These are phyloP conservation scores for Nyctanthes arbortristis DNA, from an alignment of 257 asterid genomes.

Conservation along the genomic window DNA sequence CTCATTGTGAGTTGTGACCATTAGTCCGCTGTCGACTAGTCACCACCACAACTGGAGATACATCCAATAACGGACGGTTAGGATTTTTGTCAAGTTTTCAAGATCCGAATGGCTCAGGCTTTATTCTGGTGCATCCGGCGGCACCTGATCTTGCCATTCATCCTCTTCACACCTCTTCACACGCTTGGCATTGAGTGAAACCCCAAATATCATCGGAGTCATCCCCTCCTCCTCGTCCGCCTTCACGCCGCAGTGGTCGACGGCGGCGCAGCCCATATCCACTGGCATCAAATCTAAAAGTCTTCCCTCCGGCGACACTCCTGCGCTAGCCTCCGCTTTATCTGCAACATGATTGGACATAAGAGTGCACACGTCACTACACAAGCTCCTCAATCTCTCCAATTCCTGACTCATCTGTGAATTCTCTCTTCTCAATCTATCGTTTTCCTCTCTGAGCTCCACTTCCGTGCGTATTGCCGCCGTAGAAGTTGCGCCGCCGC, in stretches of 20 bases:
- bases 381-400: slow-evolving; percentile 47
- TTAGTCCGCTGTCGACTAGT: too few relatives aligned
- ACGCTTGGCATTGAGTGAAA: slow-evolving; percentile 57
- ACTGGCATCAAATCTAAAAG: slow-evolving; percentile 31
- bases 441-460: slow-evolving; percentile 70
- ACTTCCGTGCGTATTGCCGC: slow-evolving; percentile 34
- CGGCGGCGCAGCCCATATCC: slow-evolving; percentile 25
- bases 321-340: slow-evolving; percentile 27
- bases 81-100: not conserved
- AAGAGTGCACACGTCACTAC: slow-evolving; percentile 49
- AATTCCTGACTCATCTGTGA: slow-evolving; percentile 52
- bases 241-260: not conserved
- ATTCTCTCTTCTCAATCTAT: slow-evolving; percentile 67
- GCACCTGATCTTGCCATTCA: slow-evolving; percentile 9
- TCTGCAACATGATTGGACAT: slow-evolving; percentile 55
- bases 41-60: not conserved
- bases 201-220: slow-evolving; percentile 68
- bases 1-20: too few relatives aligned
- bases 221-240: slow-evolving; percentile 18
- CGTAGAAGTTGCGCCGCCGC: slow-evolving; percentile 23
- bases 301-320: slow-evolving; percentile 30
- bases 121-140: slow-evolving; percentile 27
- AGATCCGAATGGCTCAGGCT: slow-evolving; percentile 51
- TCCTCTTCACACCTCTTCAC: slow-evolving; percentile 31
- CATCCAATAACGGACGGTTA: not conserved